Base-by-base conservation (phyloP, 805 yeast genomes). In the Kazachstania psychrophila region DNA sequence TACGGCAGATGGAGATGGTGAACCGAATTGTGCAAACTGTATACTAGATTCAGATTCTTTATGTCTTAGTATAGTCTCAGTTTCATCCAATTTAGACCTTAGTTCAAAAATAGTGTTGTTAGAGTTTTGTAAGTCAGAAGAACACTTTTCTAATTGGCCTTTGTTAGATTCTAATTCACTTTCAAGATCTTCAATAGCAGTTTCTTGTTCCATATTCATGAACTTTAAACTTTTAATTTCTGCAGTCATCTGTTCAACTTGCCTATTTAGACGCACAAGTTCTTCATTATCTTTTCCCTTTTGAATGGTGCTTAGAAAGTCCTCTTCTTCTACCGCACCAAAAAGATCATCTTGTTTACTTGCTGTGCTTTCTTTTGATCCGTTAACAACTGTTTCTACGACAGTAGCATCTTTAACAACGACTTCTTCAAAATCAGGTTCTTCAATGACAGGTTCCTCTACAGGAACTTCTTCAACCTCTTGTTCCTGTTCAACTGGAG, bases 201-300 rank as follows among this genome's bases (percentile, higher is more conserved):
- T 47, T 31, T 60, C 62, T 19, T 54, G 54, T n/a, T 54, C 61
- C 48, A 54, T 51, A 28, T 55, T 58, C 15, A 45, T 43, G 34
- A 56, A 58, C 34, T 62, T 61, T 4, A 62, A 45, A 8, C 47
- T 51, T 26, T 58, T 59, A 15, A 54, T 52, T 23, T 59, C 60
- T 17, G 62, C 52, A 17, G 61, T 62, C 10, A 62, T 41, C 3
- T 50, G 47, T 29, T 64, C 70, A 12, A 67, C 42, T 35, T 69
- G 69, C 20, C 51, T 41, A 30, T 67, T 67, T 3, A 71, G 49
- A 6, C 47, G 43, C 17, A 48, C 48, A 6, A 72, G 49, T n/a
- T 52, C 46, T 5, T 45, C 48, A 12, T 67, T 53, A 29, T 64
- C 64, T 9, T 59, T 46, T 37, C 61, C 55, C 20, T 64, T 52